These are phyloP conservation scores for Candida oleophila DNA, from an alignment of 805 yeast genomes.

Conservation along the genomic window DNA sequence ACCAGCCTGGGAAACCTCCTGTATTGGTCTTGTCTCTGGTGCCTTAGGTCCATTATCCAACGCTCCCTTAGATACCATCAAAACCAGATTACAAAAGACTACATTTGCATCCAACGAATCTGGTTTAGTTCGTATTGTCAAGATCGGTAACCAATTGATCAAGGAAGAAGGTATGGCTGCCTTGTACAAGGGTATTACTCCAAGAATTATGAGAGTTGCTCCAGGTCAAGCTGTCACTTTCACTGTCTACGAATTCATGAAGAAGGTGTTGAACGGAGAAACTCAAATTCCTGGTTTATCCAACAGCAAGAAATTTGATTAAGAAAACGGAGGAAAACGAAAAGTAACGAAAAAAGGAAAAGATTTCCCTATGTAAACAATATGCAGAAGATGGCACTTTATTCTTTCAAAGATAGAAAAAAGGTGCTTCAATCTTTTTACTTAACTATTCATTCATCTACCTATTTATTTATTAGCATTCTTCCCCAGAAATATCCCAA, in stretches of 20 bases:
- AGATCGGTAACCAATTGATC: constrained; percentile 78
- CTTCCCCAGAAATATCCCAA: neutral
- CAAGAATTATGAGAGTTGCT: constrained; percentile 98
- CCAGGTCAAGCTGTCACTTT: constrained; percentile 99
- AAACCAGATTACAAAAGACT: constrained; percentile 94
- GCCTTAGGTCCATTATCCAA: constrained; percentile 97
- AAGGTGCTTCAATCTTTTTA: no score
- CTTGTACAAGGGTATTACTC: constrained; percentile 76
- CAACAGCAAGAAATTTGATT: neutral
- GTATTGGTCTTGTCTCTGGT: constrained; percentile 89
- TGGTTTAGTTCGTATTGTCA: constrained; percentile 72
- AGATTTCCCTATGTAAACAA: no score
- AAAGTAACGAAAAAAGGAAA: neutral
- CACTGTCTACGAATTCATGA: constrained; percentile 91
- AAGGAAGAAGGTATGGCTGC: constrained; percentile 77
- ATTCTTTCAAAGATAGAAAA: no score
- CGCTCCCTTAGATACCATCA: constrained; percentile 96
- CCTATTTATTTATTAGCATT: neutral
- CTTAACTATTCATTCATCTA: neutral
- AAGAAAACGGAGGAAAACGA: neutral
- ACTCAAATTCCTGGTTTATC: constrained; percentile 9
- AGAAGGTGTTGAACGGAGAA: constrained; percentile 52
- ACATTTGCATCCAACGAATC: constrained; percentile 64
- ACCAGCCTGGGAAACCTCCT: constrained; percentile 93
- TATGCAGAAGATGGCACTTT: no score